A percentile compares a stretch with the other conserved stretches of the same genome.
These are phyloP conservation scores for Podaxis mareebaensis DNA, from an alignment of 768 basidiomycete species.

Conservation along the genomic window DNA sequence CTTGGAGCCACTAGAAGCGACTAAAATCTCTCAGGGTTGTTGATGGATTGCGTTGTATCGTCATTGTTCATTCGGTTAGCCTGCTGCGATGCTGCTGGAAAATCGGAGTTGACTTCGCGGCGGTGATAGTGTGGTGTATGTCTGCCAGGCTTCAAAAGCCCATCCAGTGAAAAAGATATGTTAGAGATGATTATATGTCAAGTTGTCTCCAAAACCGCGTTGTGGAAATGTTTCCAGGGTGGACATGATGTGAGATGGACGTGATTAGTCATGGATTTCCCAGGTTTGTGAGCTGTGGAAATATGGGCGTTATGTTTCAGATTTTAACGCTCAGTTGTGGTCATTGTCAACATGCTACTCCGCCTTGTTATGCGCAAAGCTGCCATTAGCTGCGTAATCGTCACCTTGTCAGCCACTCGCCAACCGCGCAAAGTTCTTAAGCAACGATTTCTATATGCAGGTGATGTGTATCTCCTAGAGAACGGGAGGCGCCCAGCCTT, in stretches of 20 bases:
- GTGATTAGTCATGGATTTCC: constrained; percentile 6
- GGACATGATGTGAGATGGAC: background rate
- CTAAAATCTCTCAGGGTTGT: constrained; percentile 12
- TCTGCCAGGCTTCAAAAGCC: background rate
- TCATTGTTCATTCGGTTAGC: background rate
- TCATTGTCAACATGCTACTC: background rate
- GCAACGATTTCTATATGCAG: background rate
- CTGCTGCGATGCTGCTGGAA: background rate
- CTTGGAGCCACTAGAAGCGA: constrained; percentile 9
- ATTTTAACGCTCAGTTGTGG: background rate
- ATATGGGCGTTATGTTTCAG: background rate
- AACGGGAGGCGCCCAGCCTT: background rate
- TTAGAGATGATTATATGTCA: background rate
- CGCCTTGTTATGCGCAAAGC: background rate
- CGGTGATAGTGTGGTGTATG: constrained; percentile 7
- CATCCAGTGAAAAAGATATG: background rate
- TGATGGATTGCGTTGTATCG: background rate
- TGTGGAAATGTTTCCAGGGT: background rate
- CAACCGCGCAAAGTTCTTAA: background rate
- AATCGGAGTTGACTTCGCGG: background rate
- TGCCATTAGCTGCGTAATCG: background rate
- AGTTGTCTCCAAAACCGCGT: background rate
- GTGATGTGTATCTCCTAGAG: background rate
- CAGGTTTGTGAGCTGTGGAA: background rate
- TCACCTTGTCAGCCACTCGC: background rate